Evolutionary conservation across 1,284 basidiomycete species (phyloP).

Genomic region (Sanguinoderma infundibulare): DNA sequence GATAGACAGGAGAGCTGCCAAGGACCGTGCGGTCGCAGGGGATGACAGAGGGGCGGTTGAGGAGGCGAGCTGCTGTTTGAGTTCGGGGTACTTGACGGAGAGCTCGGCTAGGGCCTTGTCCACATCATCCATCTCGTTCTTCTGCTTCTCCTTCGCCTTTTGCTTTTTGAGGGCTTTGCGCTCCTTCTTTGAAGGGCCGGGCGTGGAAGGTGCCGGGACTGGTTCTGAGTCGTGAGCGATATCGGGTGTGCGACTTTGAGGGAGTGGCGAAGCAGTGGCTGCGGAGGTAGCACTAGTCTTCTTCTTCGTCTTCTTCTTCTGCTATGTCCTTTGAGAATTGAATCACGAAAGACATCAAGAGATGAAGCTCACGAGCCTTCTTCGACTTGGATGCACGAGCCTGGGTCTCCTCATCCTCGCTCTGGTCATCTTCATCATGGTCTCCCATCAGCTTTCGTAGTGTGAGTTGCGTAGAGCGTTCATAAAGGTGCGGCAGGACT

Average conservation of each 20-base stretch:
- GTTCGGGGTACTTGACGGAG: slow-evolving; percentile 71
- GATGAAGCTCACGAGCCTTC: slow-evolving; percentile 44
- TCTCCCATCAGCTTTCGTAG: slow-evolving; percentile 29
- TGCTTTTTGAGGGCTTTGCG: slow-evolving; percentile 59
- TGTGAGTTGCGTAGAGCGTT: neutral
- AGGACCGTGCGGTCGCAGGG: slow-evolving; percentile 29
- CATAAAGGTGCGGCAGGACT: slow-evolving; percentile 29
- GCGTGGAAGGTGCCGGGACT: slow-evolving; percentile 30
- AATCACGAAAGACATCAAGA: neutral
- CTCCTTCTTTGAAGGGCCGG: slow-evolving; percentile 37
- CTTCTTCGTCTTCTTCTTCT: slow-evolving; percentile 61
- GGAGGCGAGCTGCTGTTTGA: slow-evolving; percentile 42
- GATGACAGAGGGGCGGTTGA: slow-evolving; percentile 24
- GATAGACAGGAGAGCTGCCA: slow-evolving; percentile 71
- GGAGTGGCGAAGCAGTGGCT: slow-evolving; percentile 13
- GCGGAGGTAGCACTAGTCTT: slow-evolving; percentile 21
- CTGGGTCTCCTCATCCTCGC: slow-evolving; percentile 30
- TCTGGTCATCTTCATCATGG: slow-evolving; percentile 42
- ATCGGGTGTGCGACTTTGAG: slow-evolving; percentile 1
- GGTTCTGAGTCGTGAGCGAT: neutral
- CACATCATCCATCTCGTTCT: slow-evolving; percentile 76
- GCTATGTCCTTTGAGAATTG: neutral
- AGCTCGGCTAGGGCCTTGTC: slow-evolving; percentile 85
- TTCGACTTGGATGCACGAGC: slow-evolving; percentile 41
- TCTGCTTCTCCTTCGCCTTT: slow-evolving; percentile 57